Conservation (phyloP, 495 filamentous ascomycete species). For the Aspergillus affinis region DNA sequence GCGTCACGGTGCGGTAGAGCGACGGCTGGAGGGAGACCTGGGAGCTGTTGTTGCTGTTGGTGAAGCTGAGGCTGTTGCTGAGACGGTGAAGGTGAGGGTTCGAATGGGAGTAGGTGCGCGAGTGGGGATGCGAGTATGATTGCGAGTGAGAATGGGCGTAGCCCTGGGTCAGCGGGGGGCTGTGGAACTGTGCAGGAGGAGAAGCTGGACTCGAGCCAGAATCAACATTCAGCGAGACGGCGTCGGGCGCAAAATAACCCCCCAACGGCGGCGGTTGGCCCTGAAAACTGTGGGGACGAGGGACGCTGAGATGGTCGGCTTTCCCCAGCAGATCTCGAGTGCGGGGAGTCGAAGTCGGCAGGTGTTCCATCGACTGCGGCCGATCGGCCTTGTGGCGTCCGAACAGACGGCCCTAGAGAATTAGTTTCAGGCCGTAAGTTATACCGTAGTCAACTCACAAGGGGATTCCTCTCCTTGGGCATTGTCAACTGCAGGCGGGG, state of each 20-base stretch:
- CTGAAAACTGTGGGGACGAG: neutral
- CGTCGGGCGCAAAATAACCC: conserved; percentile 36
- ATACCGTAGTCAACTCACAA: neutral
- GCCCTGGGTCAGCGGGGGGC: too few relatives aligned
- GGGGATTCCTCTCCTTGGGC: neutral
- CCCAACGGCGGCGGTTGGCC: conserved; percentile 22
- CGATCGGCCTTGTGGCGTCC: neutral
- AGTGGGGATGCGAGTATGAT: conserved; percentile 2
- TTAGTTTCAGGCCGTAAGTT: neutral
- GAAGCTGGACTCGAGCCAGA: neutral
- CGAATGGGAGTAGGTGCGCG: neutral
- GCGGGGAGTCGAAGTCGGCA: neutral
- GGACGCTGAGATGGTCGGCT: neutral
- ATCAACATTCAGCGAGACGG: conserved; percentile 8
- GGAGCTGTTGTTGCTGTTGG: neutral
- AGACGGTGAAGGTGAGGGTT: conserved; percentile 1
- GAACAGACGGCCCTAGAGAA: neutral
- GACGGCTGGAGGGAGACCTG: neutral
- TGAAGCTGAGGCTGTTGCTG: neutral
- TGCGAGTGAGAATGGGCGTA: neutral
- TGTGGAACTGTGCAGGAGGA: neutral
- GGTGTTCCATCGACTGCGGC: conserved; percentile 5
- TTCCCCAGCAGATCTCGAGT: neutral
- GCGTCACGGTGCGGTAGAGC: conserved; percentile 1
- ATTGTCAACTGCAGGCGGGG: neutral